phyloP scores from a whole-genome alignment of 2,329 filamentous ascomycete genomes.

The Endoconidiophora polonica region DNA sequence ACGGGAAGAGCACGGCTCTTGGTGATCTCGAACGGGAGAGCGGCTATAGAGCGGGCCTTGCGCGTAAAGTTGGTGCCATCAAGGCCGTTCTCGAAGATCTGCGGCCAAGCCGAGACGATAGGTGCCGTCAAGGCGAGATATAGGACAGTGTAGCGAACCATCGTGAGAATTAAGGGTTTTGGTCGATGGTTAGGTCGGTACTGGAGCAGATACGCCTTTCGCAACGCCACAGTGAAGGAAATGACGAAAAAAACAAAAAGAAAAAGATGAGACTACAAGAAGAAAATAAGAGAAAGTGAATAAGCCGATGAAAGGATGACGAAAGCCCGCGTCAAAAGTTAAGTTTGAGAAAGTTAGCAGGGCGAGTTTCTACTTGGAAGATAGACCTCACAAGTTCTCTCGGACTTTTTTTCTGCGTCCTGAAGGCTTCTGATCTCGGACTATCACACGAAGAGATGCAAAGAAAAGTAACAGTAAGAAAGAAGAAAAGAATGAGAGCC shows the following conservation, averaged over 20 bases:
- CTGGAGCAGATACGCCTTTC: too few relatives aligned
- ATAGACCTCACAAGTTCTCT: too few relatives aligned
- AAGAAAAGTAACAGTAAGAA: not conserved
- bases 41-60: too few relatives aligned
- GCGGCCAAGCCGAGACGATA: constrained; percentile 11
- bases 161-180: not conserved
- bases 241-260: not conserved
- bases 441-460: not conserved
- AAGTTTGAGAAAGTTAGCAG: not conserved
- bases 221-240: not conserved
- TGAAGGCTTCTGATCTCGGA: too few relatives aligned
- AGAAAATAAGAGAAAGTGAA: not conserved
- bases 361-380: not conserved
- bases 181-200: not conserved
- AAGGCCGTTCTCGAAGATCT: constrained; percentile 9
- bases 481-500: not conserved
- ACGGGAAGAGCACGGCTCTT: not conserved
- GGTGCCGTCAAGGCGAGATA: constrained; percentile 4
- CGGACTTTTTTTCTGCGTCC: too few relatives aligned
- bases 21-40: constrained; percentile 1
- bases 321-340: not conserved
- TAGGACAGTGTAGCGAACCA: constrained; percentile 7
- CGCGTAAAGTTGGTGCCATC: not conserved
- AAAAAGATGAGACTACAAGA: not conserved
- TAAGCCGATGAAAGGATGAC: not conserved